Evolutionary conservation across 495 filamentous ascomycete species (phyloP), one percentile per base, ranked within the genome.

Genomic region (Penicillium riverlandense): DNA sequence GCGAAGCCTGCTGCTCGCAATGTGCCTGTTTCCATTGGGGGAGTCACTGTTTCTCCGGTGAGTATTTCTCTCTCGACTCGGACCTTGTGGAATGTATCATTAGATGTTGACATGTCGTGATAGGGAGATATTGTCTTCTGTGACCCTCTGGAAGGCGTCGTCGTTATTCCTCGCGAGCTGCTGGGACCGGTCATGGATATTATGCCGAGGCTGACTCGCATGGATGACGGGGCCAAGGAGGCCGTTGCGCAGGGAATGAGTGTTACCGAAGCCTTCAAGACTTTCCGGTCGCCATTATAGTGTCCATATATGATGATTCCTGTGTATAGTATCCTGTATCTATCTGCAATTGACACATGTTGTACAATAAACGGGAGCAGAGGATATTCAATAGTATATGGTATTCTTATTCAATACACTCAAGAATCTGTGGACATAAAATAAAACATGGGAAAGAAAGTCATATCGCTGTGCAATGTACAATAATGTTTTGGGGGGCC

Each of bases 91-190:
- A 34, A 22, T 6, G 4, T 0, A 22, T 22, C 0, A 22, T 27
- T 12, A n/a, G 3, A 6, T 36, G 36, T 9, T 28, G 12, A 34
- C 29, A 12, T 6, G 3, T 34, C 34, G 30, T 15, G 40, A 15
- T 43, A 79, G 64, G 81, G 80, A 1, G 83, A 86, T 61, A 66
- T 84, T 13, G 65, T 84, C 15, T 77, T 84, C 50, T 72, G 74
- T 37, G 83, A 87, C 56, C 70, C 73, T 0, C 52, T 62, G 16
- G 77, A 81, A 36, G 82, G 79, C 6, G 77, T 83, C 1, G 80
- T 85, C 5, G 71, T 68, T n/a, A 79, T 86, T 41, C 83, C 83
- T 2, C 57, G 62, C 27, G 65, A 63, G 9, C 57, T 71, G 15
- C 57, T 82, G 1, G 62, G 63, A 11, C 63, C 67, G 29, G 73